phyloP scores from a whole-genome alignment of 2,329 filamentous ascomycete genomes.

The Aspergillus aculeatus region DNA sequence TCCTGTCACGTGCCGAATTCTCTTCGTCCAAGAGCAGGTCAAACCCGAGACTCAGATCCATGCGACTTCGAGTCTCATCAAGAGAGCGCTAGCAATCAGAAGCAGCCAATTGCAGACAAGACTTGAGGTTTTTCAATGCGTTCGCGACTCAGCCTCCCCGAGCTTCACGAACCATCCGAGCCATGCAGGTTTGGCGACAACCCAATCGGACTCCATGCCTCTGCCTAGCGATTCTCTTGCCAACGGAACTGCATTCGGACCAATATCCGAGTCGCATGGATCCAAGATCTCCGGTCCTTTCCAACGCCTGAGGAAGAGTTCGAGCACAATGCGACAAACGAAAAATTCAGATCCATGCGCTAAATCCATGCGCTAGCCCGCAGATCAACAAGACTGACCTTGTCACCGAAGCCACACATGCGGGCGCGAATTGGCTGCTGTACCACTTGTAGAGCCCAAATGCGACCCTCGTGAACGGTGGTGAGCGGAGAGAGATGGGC shows the following conservation, averaged over 20 bases:
- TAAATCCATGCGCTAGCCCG: not conserved
- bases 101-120: not conserved
- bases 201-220: not conserved
- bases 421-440: constrained; percentile 91
- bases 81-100: not conserved
- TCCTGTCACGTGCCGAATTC: not conserved
- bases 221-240: not conserved
- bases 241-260: not conserved
- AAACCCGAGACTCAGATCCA: not conserved
- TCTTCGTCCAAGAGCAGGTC: not conserved
- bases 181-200: not conserved
- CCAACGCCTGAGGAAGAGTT: not conserved
- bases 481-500: constrained; percentile 41
- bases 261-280: not conserved
- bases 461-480: constrained; percentile 44
- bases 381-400: constrained; percentile 58
- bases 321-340: not conserved
- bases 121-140: not conserved
- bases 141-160: not conserved
- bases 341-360: not conserved
- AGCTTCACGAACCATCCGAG: not conserved
- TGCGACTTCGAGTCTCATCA: not conserved
- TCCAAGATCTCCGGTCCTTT: not conserved
- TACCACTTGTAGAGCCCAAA: constrained; percentile 69
- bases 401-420: constrained; percentile 99